Evolutionary conservation across 2,329 filamentous ascomycete genomes (phyloP).

Genomic region (Periconia macrospinosa): DNA sequence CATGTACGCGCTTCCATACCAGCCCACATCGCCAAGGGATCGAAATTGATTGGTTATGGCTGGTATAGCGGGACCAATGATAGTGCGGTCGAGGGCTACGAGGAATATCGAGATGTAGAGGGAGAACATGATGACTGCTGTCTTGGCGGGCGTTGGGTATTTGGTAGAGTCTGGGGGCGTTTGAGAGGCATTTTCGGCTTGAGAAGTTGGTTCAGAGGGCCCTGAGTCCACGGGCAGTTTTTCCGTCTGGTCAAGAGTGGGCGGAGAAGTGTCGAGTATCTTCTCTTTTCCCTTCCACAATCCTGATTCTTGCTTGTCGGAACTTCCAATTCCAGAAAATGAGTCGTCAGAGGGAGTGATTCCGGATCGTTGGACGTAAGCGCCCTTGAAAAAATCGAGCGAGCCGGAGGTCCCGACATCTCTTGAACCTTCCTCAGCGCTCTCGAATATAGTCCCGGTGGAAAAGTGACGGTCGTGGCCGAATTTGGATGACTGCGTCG

Average conservation of each 20-base stretch:
- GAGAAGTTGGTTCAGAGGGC: constrained; percentile 6
- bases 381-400: constrained; percentile 5
- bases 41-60: constrained; percentile 50
- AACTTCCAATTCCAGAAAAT: not conserved
- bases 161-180: not conserved
- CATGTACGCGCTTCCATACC: constrained; percentile 47
- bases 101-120: constrained; percentile 38
- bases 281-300: constrained; percentile 2
- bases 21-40: constrained; percentile 46
- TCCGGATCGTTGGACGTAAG: constrained; percentile 6
- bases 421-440: not conserved
- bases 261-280: constrained; percentile 10
- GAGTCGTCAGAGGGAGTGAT: not conserved
- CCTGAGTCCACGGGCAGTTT: constrained; percentile 13
- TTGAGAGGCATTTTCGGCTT: not conserved
- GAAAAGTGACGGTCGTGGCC: constrained; percentile 1
- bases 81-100: constrained; percentile 46
- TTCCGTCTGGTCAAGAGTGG: constrained; percentile 10
- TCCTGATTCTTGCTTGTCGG: constrained; percentile 9
- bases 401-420: constrained; percentile 7
- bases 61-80: constrained; percentile 50
- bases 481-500: not conserved
- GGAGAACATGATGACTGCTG: constrained; percentile 31
- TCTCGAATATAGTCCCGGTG: constrained; percentile 11
- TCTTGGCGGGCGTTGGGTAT: constrained; percentile 28